Evolutionary conservation across 768 basidiomycete genomes (phyloP).

Genomic region (Tylopilus sp.): DNA sequence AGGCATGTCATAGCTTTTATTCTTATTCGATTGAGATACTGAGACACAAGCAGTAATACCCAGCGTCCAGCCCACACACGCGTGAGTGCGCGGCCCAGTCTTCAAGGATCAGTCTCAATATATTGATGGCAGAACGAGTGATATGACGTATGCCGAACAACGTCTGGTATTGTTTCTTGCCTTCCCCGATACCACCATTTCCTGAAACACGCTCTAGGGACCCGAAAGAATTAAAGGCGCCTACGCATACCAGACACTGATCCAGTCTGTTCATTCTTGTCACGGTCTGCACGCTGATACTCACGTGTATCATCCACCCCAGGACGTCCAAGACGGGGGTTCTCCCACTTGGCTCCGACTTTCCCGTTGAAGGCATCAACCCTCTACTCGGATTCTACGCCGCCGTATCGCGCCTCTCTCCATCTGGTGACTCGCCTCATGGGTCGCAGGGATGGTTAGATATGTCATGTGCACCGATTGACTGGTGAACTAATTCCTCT

Average conservation of each 20-base stretch:
- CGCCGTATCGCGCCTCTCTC: constrained; percentile 69
- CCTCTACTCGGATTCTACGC: constrained; percentile 90
- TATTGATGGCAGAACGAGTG: constrained; percentile 57
- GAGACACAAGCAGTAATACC: constrained; percentile 60
- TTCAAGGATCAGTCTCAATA: neutral
- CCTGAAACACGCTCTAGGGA: constrained; percentile 46
- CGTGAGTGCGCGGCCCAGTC: constrained; percentile 41
- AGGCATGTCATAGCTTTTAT: constrained; percentile 40
- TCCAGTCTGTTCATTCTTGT: constrained; percentile 46
- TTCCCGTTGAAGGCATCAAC: constrained; percentile 89
- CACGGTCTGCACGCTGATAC: neutral
- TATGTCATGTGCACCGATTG: neutral
- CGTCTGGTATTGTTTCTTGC: constrained; percentile 51
- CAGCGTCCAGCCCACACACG: constrained; percentile 92
- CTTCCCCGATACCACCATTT: neutral
- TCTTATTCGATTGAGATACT: neutral
- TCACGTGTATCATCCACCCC: neutral
- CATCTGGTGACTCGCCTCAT: constrained; percentile 75
- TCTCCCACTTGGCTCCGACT: constrained; percentile 87
- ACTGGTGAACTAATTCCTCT: neutral
- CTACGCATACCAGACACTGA: constrained; percentile 82
- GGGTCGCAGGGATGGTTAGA: constrained; percentile 78
- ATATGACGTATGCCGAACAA: constrained; percentile 89
- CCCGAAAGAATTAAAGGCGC: constrained; percentile 79
- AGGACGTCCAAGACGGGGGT: constrained; percentile 51